Conservation (phyloP, 345 rosid genomes). For the Ricinus communis region DNA sequence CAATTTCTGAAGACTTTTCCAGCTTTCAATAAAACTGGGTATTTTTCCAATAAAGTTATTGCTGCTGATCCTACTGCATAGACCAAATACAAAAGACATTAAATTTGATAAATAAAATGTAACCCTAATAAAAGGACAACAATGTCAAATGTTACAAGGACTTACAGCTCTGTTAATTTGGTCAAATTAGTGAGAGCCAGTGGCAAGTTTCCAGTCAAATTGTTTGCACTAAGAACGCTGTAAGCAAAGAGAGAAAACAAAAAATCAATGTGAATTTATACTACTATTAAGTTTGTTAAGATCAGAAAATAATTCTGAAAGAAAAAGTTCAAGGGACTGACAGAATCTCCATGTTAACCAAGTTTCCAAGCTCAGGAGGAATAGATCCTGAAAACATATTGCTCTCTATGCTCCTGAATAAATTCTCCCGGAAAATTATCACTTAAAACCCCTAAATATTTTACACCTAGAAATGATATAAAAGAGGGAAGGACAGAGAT, state of each 20-base stretch:
- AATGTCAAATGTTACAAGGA: neutral
- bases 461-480: no score
- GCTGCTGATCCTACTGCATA: conserved; percentile 23
- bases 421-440: no score
- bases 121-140: neutral
- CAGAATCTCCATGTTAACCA: conserved; percentile 44
- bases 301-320: neutral
- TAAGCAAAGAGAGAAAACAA: neutral
- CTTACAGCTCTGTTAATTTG: conserved; percentile 13
- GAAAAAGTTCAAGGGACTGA: conserved; percentile 25
- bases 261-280: neutral
- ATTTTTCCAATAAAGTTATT: conserved; percentile 22
- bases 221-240: conserved; percentile 26
- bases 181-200: conserved; percentile 10
- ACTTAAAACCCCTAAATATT: no score
- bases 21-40: conserved; percentile 12
- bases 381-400: conserved; percentile 44
- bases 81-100: neutral
- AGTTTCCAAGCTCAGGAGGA: conserved; percentile 43
- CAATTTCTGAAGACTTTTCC: conserved; percentile 16
- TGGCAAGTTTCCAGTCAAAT: conserved; percentile 22
- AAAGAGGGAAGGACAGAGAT: neutral
- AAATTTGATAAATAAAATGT: neutral
- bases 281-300: no score
- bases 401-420: conserved; percentile 6